phyloP scores from a whole-genome alignment of 1,284 basidiomycete species.

The Sporisorium graminicola region DNA sequence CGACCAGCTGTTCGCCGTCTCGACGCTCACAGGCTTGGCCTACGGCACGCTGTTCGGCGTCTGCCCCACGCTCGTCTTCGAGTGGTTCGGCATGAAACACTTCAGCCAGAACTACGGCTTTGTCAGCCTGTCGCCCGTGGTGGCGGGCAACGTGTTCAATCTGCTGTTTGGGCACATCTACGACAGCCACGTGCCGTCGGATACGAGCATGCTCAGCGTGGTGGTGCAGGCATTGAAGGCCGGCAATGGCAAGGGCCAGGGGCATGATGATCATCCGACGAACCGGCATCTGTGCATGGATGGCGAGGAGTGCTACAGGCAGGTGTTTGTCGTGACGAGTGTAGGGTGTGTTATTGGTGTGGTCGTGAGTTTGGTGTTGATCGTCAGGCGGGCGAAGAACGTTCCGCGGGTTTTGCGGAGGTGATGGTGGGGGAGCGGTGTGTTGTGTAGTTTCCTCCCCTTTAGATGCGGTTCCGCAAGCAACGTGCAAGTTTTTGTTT shows the following conservation, averaged over 20 bases:
- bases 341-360: slow-evolving; percentile 53
- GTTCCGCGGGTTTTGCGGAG: slow-evolving; percentile 11
- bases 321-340: slow-evolving; percentile 61
- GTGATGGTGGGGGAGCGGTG: no score
- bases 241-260: neutral
- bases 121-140: slow-evolving; percentile 79
- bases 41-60: slow-evolving; percentile 85
- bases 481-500: no score
- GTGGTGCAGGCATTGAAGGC: slow-evolving; percentile 3
- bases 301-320: slow-evolving; percentile 67
- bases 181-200: slow-evolving; percentile 45
- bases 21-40: slow-evolving; percentile 78
- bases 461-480: no score
- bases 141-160: slow-evolving; percentile 87
- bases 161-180: slow-evolving; percentile 78
- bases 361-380: slow-evolving; percentile 51
- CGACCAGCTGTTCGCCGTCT: slow-evolving; percentile 80
- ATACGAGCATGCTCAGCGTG: neutral
- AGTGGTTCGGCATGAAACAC: slow-evolving; percentile 88
- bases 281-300: slow-evolving; percentile 54
- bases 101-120: slow-evolving; percentile 89
- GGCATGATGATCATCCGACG: slow-evolving; percentile 6
- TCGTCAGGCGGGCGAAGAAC: slow-evolving; percentile 33
- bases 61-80: slow-evolving; percentile 81
- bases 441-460: no score